phyloP scores from a whole-genome alignment of 176 grass and related monocot species.

The Calamus simplicifolius region DNA sequence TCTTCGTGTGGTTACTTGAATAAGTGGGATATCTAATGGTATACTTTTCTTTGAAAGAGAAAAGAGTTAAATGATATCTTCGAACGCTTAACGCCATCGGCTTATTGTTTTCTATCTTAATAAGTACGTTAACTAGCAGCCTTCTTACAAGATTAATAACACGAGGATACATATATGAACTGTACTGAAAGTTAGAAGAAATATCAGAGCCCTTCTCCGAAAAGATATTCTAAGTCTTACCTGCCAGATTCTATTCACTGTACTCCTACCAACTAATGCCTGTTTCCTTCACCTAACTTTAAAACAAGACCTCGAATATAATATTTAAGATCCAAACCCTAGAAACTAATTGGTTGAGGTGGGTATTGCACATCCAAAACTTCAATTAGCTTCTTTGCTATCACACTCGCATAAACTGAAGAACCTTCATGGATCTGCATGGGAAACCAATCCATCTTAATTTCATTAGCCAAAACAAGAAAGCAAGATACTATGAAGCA shows the following conservation, averaged over 20 bases:
- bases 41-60: too few species aligned
- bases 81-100: too few species aligned
- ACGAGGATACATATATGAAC: too few species aligned
- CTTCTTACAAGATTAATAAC: too few species aligned
- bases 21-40: too few species aligned
- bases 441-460: neutral
- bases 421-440: conserved; percentile 57
- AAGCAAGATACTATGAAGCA: neutral
- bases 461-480: neutral
- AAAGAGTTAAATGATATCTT: too few species aligned
- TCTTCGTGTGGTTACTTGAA: too few species aligned
- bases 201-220: neutral
- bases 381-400: conserved; percentile 61
- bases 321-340: neutral
- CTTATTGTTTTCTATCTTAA: too few species aligned
- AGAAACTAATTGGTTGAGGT: neutral
- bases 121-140: too few species aligned
- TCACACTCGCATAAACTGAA: conserved; percentile 59
- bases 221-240: conserved; percentile 7
- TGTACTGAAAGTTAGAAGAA: neutral
- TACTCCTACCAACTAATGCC: neutral
- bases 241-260: neutral
- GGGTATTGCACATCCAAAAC: conserved; percentile 44
- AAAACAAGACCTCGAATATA: neutral
- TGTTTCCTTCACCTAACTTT: neutral